These are phyloP conservation scores for Ustilago vetiveriae DNA, from an alignment of 1,284 basidiomycete species.

Conservation along the genomic window DNA sequence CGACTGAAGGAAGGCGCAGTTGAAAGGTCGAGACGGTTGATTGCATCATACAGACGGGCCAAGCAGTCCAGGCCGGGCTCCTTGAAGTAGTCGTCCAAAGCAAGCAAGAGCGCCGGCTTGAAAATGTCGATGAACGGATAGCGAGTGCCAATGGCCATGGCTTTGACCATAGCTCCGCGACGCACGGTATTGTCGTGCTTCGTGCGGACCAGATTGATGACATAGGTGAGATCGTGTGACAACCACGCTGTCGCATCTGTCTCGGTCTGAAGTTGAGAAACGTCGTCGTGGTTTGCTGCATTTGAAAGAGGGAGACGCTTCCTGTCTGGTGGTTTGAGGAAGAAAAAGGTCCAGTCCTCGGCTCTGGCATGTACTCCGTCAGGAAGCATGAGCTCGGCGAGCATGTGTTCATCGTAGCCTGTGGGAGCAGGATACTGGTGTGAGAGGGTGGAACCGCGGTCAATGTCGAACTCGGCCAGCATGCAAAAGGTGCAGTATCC, in stretches of 20 bases:
- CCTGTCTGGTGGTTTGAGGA: slow-evolving; percentile 70
- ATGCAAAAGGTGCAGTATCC: slow-evolving; percentile 59
- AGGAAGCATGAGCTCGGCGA: slow-evolving; percentile 97
- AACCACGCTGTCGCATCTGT: slow-evolving; percentile 22
- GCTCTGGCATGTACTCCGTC: slow-evolving; percentile 93
- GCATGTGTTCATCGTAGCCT: slow-evolving; percentile 70
- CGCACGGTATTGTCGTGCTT: slow-evolving; percentile 89
- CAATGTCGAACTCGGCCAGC: slow-evolving; percentile 64
- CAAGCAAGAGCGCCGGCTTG: slow-evolving; percentile 94
- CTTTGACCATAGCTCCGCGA: slow-evolving; percentile 92
- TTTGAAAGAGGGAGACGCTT: slow-evolving; percentile 13
- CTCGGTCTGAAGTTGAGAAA: not conserved
- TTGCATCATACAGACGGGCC: slow-evolving; percentile 85
- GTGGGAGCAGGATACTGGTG: slow-evolving; percentile 55
- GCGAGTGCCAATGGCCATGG: slow-evolving; percentile 92
- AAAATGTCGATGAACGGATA: slow-evolving; percentile 97
- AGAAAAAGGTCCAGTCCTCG: slow-evolving; percentile 99
- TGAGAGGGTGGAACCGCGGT: slow-evolving; percentile 58
- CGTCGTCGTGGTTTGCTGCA: slow-evolving; percentile 1
- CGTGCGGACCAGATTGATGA: slow-evolving; percentile 92
- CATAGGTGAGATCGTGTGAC: slow-evolving; percentile 72
- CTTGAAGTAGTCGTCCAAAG: slow-evolving; percentile 92
- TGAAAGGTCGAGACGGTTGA: slow-evolving; percentile 89
- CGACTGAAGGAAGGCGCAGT: slow-evolving; percentile 80
- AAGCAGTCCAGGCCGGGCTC: slow-evolving; percentile 87